phyloP scores from a whole-genome alignment of 192 early-diverging fungal genomes.

The Backusella australiensis region DNA sequence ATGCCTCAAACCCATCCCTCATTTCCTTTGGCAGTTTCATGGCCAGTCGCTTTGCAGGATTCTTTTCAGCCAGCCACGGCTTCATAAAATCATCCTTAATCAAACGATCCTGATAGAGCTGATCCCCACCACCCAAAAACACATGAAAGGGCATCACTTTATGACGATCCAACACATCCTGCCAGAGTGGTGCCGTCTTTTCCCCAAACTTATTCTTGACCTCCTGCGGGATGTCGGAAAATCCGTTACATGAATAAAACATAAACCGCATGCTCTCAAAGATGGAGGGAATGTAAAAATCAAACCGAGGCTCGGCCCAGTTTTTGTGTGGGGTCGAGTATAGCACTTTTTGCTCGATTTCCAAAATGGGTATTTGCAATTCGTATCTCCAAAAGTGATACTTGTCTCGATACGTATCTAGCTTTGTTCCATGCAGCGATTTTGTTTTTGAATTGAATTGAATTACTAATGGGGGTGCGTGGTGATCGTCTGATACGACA shows the following conservation, averaged over 20 bases:
- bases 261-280: slow-evolving; percentile 58
- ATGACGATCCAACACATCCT: slow-evolving; percentile 63
- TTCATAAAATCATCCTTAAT: slow-evolving; percentile 53
- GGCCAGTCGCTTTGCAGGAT: slow-evolving; percentile 22
- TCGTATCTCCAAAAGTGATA: slow-evolving; percentile 64
- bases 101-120: slow-evolving; percentile 64
- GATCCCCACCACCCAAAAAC: slow-evolving; percentile 73
- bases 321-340: slow-evolving; percentile 9
- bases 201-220: slow-evolving; percentile 43
- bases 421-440: slow-evolving; percentile 6
- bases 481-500: slow-evolving; percentile 36
- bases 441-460: slow-evolving; percentile 10
- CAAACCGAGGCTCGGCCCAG: slow-evolving; percentile 44
- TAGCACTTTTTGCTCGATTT: slow-evolving; percentile 38
- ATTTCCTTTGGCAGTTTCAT: slow-evolving; percentile 17
- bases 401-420: slow-evolving; percentile 54
- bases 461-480: slow-evolving; percentile 19
- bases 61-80: slow-evolving; percentile 48
- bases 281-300: slow-evolving; percentile 41
- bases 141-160: slow-evolving; percentile 60
- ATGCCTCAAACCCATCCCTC: slow-evolving; percentile 27
- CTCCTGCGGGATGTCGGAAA: slow-evolving; percentile 49
- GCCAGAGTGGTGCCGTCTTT: slow-evolving; percentile 56
- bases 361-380: slow-evolving; percentile 50
- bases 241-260: slow-evolving; percentile 74